Evolutionary conservation across 2,329 filamentous ascomycete genomes (phyloP), one percentile per base, ranked within the genome.

Genomic region (Neofusicoccum ribis): DNA sequence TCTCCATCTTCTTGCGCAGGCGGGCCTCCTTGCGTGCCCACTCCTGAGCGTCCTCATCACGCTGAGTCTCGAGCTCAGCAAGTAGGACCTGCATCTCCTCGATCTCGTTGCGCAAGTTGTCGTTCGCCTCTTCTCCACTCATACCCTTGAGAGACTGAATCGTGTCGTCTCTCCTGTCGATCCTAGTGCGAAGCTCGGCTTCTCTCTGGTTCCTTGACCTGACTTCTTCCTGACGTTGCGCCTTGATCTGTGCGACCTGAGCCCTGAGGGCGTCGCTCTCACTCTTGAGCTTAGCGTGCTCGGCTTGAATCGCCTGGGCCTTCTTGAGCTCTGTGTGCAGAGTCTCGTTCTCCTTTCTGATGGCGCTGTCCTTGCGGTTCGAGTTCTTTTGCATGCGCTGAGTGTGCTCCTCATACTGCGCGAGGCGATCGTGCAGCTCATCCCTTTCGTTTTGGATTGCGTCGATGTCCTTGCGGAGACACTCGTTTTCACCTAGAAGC

Each of bases 181-280:
- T 71, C 49, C 71, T 69, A 20, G 70, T 68, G 61, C 74, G 73
- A 23, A 79, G 52, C 9, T 74, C 68, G 14, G 73, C 68, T 65
- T 78, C 75, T 15, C 72, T 71, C 14, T 68, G 69, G 39, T 69
- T 64, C 75, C 76, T 77, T 11, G 72, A 73, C 63, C 71, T 72
- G 17, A 70, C 63, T 34, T 79, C 77, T 34, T 85, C 81, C 64
- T 89, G 84, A 12, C 95, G 82, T 65, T 92, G 91, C 54, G 87
- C 84, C 71, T 90, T 89, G 9, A 95, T 82, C 59, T 90, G 89
- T 52, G 90, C 86, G 60, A 96, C 87, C 74, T 95, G 91, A n/a
- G 86, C 84, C 67, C 82, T 86, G 59, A 96, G 80, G 7, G 88
- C 79, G 11, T 85, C 85, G 73, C 94, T 90, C 70, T 94, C 90